These are phyloP conservation scores for Trichoderma oligosporum DNA, from an alignment of 2,329 filamentous ascomycete genomes.

Conservation along the genomic window DNA sequence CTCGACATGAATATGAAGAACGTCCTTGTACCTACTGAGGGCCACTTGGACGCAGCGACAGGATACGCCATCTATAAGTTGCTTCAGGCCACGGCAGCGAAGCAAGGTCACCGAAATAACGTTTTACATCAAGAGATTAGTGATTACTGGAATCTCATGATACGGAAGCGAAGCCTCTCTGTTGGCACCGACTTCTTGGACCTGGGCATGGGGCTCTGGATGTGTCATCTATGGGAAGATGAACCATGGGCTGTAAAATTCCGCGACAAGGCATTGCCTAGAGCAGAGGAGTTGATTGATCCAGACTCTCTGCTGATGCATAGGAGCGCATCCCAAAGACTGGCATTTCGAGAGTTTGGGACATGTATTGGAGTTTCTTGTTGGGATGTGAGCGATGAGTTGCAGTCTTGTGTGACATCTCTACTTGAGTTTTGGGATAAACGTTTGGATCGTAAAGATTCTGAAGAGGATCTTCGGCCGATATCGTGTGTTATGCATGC, in stretches of 20 bases:
- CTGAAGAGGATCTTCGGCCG: conserved; percentile 43
- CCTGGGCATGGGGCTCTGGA: conserved; percentile 58
- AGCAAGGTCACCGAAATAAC: conserved; percentile 18
- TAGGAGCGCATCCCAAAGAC: conserved; percentile 29
- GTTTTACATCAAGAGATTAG: conserved; percentile 46
- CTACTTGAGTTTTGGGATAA: conserved; percentile 36
- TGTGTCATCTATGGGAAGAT: conserved; percentile 46
- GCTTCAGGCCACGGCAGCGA: conserved; percentile 41
- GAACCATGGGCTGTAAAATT: conserved; percentile 47
- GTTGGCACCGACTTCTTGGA: conserved; percentile 51
- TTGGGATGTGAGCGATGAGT: conserved; percentile 34
- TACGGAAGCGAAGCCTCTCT: conserved; percentile 36
- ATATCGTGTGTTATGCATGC: conserved; percentile 58
- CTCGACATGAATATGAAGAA: conserved; percentile 46
- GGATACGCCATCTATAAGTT: conserved; percentile 50
- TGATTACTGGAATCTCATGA: conserved; percentile 49
- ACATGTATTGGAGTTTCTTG: conserved; percentile 47
- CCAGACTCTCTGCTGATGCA: conserved; percentile 23
- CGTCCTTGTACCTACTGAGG: conserved; percentile 48
- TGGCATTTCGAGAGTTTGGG: conserved; percentile 55
- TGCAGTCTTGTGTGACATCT: conserved; percentile 26
- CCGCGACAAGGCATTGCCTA: conserved; percentile 28
- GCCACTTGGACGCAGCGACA: conserved; percentile 54
- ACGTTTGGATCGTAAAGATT: conserved; percentile 28
- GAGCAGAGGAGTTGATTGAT: conserved; percentile 27